Base-by-base conservation (phyloP, 768 basidiomycete genomes). In the Panaeolus papilionaceus region DNA sequence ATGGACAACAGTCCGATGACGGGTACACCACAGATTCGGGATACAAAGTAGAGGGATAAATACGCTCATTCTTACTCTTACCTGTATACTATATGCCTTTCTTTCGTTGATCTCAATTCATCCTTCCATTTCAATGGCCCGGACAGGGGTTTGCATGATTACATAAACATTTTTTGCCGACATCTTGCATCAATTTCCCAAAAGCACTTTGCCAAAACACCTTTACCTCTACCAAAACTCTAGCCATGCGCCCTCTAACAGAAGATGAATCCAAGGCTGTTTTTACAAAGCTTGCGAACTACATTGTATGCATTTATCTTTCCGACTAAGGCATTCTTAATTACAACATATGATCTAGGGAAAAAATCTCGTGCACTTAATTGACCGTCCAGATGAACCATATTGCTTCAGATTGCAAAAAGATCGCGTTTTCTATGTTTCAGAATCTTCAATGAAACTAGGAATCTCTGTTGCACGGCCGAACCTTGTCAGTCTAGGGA, bases 181-280 rank as follows among this genome's bases (percentile, higher is more conserved):
- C 47, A 49, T 44, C 42, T 44, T 44, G 42, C 14, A 44, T 49
- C 47, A 49, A 49, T 49, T 49, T 49, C n/a, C 45, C 33, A 33
- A 23, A 49, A 23, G n/a, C 47, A 23, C 8, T 58, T 33, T 58
- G 11, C 28, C 11, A 28, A 37, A 14, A 28, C 33, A 28, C 54
- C 54, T 58, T 58, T 16, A 58, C 54, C 54, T 58, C 28, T 5
- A 58, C 51, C 26, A 39, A 37, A 37, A 62, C 65, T 49, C 64
- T 47, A 68, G 81, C 65, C 45, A 98, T 98, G 97, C 91, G 97
- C 9, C 97, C 97, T 23, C 84, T 99, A 63, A 98, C 97, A 28
- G 94, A 98, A 78, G 96, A 98, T 68, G 97, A 99, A 80, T 97
- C 94, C 73, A 98, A 98, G 77, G 87, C 92, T 0, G 93, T 99